These are phyloP conservation scores for Boehmeria nivea DNA, from an alignment of 306 rosid species.

Conservation along the genomic window DNA sequence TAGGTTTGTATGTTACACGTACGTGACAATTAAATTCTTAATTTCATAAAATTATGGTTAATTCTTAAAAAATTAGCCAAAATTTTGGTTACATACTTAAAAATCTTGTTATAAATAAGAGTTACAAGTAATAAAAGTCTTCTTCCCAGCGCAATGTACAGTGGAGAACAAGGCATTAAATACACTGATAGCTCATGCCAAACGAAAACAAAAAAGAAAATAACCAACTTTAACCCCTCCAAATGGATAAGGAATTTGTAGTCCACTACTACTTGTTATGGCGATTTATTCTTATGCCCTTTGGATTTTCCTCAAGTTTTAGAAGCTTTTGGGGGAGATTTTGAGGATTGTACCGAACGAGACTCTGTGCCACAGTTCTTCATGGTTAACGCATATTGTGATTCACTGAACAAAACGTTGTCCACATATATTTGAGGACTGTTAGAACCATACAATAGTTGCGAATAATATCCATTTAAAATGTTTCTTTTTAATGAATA, in stretches of 20 bases:
- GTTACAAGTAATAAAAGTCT: too few relatives aligned
- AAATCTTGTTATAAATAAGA: too few relatives aligned
- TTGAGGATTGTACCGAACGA: slow-evolving; percentile 6
- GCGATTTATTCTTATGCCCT: slow-evolving; percentile 8
- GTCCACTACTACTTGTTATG: slow-evolving; percentile 3
- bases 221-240: background rate
- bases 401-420: slow-evolving; percentile 18
- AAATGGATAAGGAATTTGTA: slow-evolving; percentile 10
- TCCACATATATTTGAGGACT: slow-evolving; percentile 52
- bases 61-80: too few relatives aligned
- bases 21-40: too few relatives aligned
- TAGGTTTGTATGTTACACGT: too few relatives aligned
- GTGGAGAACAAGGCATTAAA: too few relatives aligned
- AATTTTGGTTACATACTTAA: too few relatives aligned
- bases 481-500: background rate
- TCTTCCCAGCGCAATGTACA: background rate
- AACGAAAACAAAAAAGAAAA: slow-evolving; percentile 2
- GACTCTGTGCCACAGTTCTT: slow-evolving; percentile 3
- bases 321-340: background rate
- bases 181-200: background rate
- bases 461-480: slow-evolving; percentile 40
- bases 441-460: slow-evolving; percentile 46
- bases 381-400: background rate
- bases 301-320: background rate
- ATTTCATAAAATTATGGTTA: too few relatives aligned